These are phyloP conservation scores for Pulveroboletus sp. DNA, from an alignment of 768 basidiomycete genomes.

Conservation along the genomic window DNA sequence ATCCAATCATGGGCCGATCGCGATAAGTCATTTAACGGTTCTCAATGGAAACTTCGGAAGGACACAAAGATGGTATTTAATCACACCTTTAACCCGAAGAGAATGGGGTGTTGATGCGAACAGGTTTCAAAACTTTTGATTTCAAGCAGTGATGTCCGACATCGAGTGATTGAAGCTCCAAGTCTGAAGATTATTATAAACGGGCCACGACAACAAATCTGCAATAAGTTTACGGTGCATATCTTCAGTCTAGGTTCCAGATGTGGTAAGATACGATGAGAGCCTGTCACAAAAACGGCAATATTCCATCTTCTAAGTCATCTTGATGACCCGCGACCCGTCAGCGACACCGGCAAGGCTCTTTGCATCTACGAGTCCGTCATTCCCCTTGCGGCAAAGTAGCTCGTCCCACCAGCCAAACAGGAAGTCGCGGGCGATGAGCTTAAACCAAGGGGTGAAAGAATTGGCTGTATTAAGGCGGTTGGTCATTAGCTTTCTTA, in stretches of 20 bases:
- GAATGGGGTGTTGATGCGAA: too few relatives aligned
- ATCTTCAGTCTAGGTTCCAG: neutral
- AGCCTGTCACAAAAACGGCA: neutral
- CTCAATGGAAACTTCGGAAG: too few relatives aligned
- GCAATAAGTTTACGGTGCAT: too few relatives aligned
- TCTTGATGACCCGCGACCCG: slow-evolving; percentile 69
- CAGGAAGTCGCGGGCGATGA: slow-evolving; percentile 93
- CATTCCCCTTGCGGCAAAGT: slow-evolving; percentile 48
- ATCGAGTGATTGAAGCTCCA: neutral
- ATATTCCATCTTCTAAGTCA: slow-evolving; percentile 35
- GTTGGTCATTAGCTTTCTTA: neutral
- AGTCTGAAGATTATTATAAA: too few relatives aligned
- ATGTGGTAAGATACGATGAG: neutral
- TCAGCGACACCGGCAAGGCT: slow-evolving; percentile 58
- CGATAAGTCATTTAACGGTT: too few relatives aligned
- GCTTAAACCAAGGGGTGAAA: slow-evolving; percentile 99
- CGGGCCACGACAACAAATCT: too few relatives aligned
- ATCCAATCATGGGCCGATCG: too few relatives aligned
- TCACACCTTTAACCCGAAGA: too few relatives aligned
- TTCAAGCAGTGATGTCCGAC: too few relatives aligned
- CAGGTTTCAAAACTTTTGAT: too few relatives aligned
- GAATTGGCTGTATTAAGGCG: slow-evolving; percentile 53
- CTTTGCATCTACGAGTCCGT: slow-evolving; percentile 55
- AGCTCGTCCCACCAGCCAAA: slow-evolving; percentile 99
- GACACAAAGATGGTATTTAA: too few relatives aligned